Evolutionary conservation across 768 basidiomycete genomes (phyloP).

Genomic region (Podaxis rugospora): DNA sequence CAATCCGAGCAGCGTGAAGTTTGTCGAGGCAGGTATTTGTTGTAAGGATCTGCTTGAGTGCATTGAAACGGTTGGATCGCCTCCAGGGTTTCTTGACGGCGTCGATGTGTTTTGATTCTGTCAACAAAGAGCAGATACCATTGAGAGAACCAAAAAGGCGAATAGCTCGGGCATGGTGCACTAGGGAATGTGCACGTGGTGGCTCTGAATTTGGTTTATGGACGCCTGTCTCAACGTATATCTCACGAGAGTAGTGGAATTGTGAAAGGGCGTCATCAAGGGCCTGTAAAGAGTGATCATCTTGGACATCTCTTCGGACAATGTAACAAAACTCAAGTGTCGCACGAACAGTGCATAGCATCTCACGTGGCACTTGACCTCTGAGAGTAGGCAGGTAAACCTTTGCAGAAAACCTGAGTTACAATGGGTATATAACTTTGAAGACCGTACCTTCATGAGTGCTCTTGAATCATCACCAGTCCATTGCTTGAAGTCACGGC

Average conservation of each 20-base stretch:
- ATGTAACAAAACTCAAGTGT: conserved; percentile 32
- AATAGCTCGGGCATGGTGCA: conserved; percentile 9
- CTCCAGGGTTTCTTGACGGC: conserved; percentile 12
- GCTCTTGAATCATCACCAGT: conserved; percentile 33
- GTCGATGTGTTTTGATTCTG: conserved; percentile 18
- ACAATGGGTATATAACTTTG: background rate
- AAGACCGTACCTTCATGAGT: conserved; percentile 28
- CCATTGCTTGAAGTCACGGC: conserved; percentile 28
- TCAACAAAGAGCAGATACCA: conserved; percentile 18
- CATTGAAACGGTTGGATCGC: conserved; percentile 7
- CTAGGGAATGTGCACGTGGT: conserved; percentile 8
- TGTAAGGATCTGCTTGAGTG: conserved; percentile 21
- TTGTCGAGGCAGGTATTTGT: conserved; percentile 19
- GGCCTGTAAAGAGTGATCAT: background rate
- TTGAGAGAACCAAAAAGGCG: conserved; percentile 12
- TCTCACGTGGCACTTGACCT: conserved; percentile 14
- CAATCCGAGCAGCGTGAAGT: background rate
- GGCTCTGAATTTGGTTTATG: background rate
- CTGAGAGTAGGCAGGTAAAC: conserved; percentile 19
- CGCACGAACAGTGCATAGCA: conserved; percentile 18
- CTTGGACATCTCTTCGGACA: conserved; percentile 14
- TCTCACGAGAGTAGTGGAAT: conserved; percentile 25
- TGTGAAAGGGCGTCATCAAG: conserved; percentile 15
- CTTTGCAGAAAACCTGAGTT: background rate
- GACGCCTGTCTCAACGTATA: conserved; percentile 19